Conservation (phyloP, 2,329 filamentous ascomycete genomes). For the Hypomyces perniciosus region DNA sequence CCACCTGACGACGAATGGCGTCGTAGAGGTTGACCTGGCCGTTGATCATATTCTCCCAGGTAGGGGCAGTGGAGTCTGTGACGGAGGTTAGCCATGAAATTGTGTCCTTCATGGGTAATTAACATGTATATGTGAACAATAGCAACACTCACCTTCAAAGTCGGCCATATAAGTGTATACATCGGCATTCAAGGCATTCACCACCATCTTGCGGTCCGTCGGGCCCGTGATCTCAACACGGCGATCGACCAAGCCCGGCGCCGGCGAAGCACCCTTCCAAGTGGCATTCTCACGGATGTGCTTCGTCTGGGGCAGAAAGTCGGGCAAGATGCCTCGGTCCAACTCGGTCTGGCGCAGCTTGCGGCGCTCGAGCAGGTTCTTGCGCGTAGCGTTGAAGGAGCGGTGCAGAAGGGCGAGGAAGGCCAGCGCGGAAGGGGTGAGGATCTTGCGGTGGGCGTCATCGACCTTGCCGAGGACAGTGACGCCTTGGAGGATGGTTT, state of each 20-base stretch:
- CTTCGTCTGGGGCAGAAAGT: constrained; percentile 93
- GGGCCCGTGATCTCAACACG: constrained; percentile 96
- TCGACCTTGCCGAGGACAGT: constrained; percentile 74
- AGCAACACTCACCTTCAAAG: constrained; percentile 69
- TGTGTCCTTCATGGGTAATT: too few species aligned
- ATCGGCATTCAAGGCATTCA: constrained; percentile 91
- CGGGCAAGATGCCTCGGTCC: constrained; percentile 79
- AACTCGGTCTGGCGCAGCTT: constrained; percentile 84
- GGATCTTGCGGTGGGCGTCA: constrained; percentile 79
- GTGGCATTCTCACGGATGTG: constrained; percentile 90
- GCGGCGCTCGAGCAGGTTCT: constrained; percentile 81
- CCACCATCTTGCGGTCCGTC: constrained; percentile 97
- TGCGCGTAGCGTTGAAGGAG: constrained; percentile 86
- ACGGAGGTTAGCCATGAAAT: not conserved
- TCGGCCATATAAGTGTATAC: constrained; percentile 99
- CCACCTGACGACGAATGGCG: constrained; percentile 84
- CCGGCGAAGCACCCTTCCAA: constrained; percentile 89
- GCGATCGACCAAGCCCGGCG: constrained; percentile 86
- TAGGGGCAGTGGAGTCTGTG: constrained; percentile 85
- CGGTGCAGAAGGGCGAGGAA: constrained; percentile 94
- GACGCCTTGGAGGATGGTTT: constrained; percentile 80
- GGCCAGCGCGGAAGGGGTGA: constrained; percentile 81
- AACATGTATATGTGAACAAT: not conserved
- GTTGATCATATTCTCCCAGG: constrained; percentile 99
- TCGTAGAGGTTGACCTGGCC: constrained; percentile 98